These are phyloP conservation scores for Irpex sp. DNA, from an alignment of 1,284 basidiomycete species.

Conservation along the genomic window DNA sequence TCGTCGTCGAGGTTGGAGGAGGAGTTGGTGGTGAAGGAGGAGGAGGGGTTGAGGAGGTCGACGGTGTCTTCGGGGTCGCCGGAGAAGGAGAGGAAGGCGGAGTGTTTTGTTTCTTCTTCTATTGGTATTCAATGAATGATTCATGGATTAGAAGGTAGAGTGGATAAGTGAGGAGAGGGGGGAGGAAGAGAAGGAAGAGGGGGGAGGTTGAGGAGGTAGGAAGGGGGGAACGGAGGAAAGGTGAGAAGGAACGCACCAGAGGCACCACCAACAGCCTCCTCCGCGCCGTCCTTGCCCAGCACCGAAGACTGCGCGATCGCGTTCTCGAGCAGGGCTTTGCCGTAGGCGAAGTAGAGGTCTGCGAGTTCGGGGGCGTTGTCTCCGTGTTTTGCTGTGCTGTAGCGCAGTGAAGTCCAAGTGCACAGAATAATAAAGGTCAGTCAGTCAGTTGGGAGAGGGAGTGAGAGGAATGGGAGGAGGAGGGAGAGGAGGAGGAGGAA, in stretches of 20 bases:
- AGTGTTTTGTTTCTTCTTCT: conserved; percentile 28
- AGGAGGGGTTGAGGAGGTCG: no score
- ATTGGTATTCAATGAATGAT: background rate
- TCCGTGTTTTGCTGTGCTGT: conserved; percentile 66
- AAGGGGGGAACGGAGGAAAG: no score
- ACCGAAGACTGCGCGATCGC: conserved; percentile 79
- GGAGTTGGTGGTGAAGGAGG: no score
- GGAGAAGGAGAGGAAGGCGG: conserved; percentile 69
- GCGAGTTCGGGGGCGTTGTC: conserved; percentile 78
- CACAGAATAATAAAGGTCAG: background rate
- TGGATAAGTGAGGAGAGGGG: no score
- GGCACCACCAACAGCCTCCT: conserved; percentile 44
- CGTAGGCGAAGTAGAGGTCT: conserved; percentile 83
- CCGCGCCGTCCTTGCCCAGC: conserved; percentile 77
- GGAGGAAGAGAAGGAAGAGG: no score
- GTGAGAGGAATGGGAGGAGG: no score
- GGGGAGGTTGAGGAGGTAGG: no score
- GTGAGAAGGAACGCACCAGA: conserved; percentile 22
- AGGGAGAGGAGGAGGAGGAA: no score
- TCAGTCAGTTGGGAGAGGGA: conserved; percentile 1
- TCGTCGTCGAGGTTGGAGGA: conserved; percentile 10
- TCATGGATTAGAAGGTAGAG: no score
- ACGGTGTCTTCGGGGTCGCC: conserved; percentile 60
- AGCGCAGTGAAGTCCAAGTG: no score
- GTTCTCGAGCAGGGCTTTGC: conserved; percentile 84